Percentiles rank a stretch among this genome's conserved stretches.
Conservation (phyloP, 306 rosid genomes). For the Cucurbita pepo region DNA sequence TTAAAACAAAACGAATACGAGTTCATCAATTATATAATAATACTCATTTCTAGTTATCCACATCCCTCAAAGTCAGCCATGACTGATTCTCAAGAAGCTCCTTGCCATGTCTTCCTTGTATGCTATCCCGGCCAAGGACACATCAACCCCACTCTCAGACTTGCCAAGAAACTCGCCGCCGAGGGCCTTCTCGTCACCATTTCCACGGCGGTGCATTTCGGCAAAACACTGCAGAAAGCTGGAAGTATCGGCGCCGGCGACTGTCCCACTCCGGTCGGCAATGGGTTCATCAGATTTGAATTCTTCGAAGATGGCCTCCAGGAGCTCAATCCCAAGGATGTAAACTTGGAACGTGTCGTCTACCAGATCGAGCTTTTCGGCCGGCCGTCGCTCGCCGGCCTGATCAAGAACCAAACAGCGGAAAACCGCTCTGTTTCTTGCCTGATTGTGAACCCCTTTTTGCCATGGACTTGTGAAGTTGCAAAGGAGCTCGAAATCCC, state of each 20-base stretch:
- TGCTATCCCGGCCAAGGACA: slow-evolving; percentile 62
- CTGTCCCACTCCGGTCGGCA: not conserved
- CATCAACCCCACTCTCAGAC: slow-evolving; percentile 51
- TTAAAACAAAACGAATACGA: too few species aligned
- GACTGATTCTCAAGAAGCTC: slow-evolving; percentile 18
- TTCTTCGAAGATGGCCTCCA: not conserved
- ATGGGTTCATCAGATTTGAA: not conserved
- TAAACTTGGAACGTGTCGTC: not conserved
- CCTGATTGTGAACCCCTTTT: slow-evolving; percentile 33
- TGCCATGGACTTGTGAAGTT: slow-evolving; percentile 36
- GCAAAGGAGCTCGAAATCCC: slow-evolving; percentile 22
- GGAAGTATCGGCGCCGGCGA: slow-evolving; percentile 13
- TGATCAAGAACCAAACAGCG: slow-evolving; percentile 21
- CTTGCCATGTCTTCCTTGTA: slow-evolving; percentile 23
- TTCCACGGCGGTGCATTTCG: slow-evolving; percentile 18
- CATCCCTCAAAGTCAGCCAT: slow-evolving; percentile 4
- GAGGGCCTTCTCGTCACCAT: slow-evolving; percentile 45
- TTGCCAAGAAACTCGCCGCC: slow-evolving; percentile 40
- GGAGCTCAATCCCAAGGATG: slow-evolving; percentile 11
- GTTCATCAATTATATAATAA: too few species aligned
- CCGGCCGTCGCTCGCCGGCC: slow-evolving; percentile 3
- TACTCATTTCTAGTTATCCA: not conserved
- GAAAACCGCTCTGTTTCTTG: slow-evolving; percentile 14
- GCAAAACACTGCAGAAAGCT: slow-evolving; percentile 26
- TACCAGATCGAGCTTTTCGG: slow-evolving; percentile 25